Base-by-base conservation (phyloP, 306 rosid species). In the Citrullus mucosospermus region DNA sequence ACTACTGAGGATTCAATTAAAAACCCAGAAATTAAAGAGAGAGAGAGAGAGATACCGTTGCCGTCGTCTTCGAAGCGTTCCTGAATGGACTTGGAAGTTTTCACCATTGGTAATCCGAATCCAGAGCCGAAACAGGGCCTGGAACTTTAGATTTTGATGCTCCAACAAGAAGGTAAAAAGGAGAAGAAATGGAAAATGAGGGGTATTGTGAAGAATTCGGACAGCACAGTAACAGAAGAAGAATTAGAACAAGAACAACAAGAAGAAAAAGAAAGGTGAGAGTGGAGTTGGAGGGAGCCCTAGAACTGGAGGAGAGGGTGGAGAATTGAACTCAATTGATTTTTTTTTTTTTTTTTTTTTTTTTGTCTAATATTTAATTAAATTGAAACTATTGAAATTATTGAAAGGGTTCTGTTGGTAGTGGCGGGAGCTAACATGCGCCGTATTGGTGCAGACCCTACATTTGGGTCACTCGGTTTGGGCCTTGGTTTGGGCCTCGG, bases 21-120 rank as follows among this genome's bases (percentile, higher is more conserved):
- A 55, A 22, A 13, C 50, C 44, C 32, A 34, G 9, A 39, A 55
- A 34, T 73, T 41, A 11, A 38, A 62, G 0, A 36, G 11, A 80
- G 8, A 59, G 44, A 44, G 57, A n/a, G 50, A 55, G 63, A 59
- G 9, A 58, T n/a, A 79, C 83, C 93, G 8, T 87, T 91, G 4
- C 86, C 93, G 2, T 90, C 96, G 54, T 91, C 96, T 14, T 85
- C 93, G 58, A 88, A 86, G 74, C 91, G 91, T 38, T 92, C 88
- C 61, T 83, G 90, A 38, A 84, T 85, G 30, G 88, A 90, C 85
- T 79, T 91, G 15, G 91, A 86, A 79, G 96, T 81, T 85, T 90
- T 89, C 81, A 89, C 96, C 99, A 95, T 95, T 51, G 34, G 14
- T 43, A 78, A 28, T 7, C 34, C 8, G 55, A 78, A 61, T 78